Conservation (phyloP, 306 rosid genomes). For the Quercus berberidifolia region DNA sequence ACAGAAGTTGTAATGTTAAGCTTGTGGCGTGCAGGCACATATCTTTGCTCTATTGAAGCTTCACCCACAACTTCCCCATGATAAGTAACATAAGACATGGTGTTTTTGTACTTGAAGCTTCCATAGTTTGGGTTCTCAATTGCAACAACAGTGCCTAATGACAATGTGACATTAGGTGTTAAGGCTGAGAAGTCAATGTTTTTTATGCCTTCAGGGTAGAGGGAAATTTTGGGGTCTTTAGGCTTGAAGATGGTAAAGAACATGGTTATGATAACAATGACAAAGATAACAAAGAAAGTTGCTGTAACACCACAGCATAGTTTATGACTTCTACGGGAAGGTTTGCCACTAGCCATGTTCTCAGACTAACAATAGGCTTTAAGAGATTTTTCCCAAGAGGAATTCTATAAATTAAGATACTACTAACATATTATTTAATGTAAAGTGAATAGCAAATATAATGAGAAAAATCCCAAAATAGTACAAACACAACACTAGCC, state of each 20-base stretch:
- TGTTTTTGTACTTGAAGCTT: conserved; percentile 17
- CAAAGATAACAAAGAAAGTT: conserved; percentile 18
- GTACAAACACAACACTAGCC: too few relatives aligned
- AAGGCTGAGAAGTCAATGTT: conserved; percentile 1
- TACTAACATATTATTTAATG: too few relatives aligned
- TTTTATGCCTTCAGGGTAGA: conserved; percentile 17
- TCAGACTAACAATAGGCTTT: background rate
- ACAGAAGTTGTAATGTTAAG: too few relatives aligned
- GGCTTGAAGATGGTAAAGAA: conserved; percentile 40
- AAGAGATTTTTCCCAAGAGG: background rate
- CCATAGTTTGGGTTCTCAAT: conserved; percentile 38
- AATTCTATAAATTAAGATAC: too few relatives aligned
- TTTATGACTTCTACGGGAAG: conserved; percentile 23
- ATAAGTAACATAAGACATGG: conserved; percentile 21
- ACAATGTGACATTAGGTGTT: conserved; percentile 22
- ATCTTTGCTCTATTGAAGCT: too few relatives aligned
- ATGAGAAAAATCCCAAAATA: too few relatives aligned
- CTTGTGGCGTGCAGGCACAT: too few relatives aligned
- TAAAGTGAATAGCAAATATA: too few relatives aligned
- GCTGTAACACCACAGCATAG: conserved; percentile 13
- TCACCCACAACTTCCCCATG: background rate
- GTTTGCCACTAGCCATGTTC: background rate
- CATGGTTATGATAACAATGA: conserved; percentile 16
- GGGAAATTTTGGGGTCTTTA: conserved; percentile 27
- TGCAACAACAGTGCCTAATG: conserved; percentile 19